Base-by-base conservation (phyloP, 2,329 filamentous ascomycete genomes). In the Thelonectria rubi region DNA sequence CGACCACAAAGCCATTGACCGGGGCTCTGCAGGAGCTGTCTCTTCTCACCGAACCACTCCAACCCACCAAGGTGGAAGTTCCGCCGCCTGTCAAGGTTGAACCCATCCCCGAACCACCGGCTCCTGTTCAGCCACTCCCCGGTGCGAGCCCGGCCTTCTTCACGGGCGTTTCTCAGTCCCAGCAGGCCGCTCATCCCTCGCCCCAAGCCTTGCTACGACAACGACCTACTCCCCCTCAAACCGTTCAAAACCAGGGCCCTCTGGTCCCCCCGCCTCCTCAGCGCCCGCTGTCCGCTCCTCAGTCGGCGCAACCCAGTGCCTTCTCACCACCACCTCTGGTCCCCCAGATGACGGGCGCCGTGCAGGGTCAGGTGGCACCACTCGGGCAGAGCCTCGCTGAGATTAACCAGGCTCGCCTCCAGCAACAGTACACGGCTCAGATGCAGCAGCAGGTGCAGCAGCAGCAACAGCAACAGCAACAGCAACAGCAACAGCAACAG, bases 201-300 rank as follows among this genome's bases (percentile, higher is more conserved):
- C 74, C 72, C 39, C 71, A 73, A 40, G 66, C 70, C 45, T 49
- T 71, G 18, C 64, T 82, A 55, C 80, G 92, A 67, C 89, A 92
- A 75, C 83, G 93, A 65, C 93, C 93, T 46, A 80, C 87, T 60
- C 85, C 90, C 39, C 91, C 92, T 49, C 88, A 90, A 63, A 81
- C 80, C 46, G 80, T 84, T 63, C 84, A 86, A 60, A 83, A 81
- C 45, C 82, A 86, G 68, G 80, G 86, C 40, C 86, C 87, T 17
- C 81, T 97, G 39, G 86, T 94, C 64, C 93, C 93, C 8, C 93
- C 87, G 24, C 82, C 91, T 17, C 93, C 93, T 11, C 86, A 88
- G 54, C 86, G 95, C 63, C 91, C 95, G 8, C 84, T 95, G 12
- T 97, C 94, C 42, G 94, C 95, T 40, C 94, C 95, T 24, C 91